Evolutionary conservation across 1,284 basidiomycete species (phyloP).

Genomic region (Malassezia equina): DNA sequence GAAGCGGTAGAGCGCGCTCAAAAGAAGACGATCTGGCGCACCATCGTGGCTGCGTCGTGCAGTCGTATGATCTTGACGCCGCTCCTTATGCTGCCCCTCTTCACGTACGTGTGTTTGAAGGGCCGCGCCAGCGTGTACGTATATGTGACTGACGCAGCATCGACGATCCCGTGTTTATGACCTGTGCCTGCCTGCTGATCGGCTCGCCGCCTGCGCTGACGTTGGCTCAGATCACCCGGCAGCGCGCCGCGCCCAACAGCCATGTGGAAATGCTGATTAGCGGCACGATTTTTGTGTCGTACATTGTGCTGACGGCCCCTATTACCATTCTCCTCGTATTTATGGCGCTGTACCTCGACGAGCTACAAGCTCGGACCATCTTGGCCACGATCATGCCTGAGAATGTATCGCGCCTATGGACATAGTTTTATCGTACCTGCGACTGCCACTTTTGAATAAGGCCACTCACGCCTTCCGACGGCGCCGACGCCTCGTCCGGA

Average conservation of each 20-base stretch:
- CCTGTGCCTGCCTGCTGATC: conserved; percentile 64
- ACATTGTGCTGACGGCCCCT: conserved; percentile 38
- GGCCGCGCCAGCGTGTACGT: conserved; percentile 19
- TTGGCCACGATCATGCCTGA: neutral
- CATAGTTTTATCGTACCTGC: neutral
- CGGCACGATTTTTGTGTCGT: conserved; percentile 50
- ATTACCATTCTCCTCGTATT: conserved; percentile 39
- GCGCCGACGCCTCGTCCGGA: neutral
- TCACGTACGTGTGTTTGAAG: conserved; percentile 33
- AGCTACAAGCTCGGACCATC: conserved; percentile 17
- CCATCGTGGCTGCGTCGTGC: conserved; percentile 66
- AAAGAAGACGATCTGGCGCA: conserved; percentile 53
- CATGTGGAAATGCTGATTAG: conserved; percentile 78
- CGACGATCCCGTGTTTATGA: conserved; percentile 66
- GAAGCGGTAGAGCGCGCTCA: neutral
- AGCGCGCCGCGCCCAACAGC: conserved; percentile 61
- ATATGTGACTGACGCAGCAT: conserved; percentile 20
- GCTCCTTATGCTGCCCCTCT: conserved; percentile 53
- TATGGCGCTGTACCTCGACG: conserved; percentile 33
- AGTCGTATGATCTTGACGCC: conserved; percentile 80
- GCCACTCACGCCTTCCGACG: conserved; percentile 6
- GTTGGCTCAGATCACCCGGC: conserved; percentile 67
- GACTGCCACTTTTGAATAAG: conserved; percentile 13
- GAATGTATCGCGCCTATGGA: neutral
- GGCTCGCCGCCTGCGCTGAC: conserved; percentile 63